Evolutionary conservation across 2,329 filamentous ascomycete genomes (phyloP), one percentile per base, ranked within the genome.

Genomic region (Amesomyces nigricolor): DNA sequence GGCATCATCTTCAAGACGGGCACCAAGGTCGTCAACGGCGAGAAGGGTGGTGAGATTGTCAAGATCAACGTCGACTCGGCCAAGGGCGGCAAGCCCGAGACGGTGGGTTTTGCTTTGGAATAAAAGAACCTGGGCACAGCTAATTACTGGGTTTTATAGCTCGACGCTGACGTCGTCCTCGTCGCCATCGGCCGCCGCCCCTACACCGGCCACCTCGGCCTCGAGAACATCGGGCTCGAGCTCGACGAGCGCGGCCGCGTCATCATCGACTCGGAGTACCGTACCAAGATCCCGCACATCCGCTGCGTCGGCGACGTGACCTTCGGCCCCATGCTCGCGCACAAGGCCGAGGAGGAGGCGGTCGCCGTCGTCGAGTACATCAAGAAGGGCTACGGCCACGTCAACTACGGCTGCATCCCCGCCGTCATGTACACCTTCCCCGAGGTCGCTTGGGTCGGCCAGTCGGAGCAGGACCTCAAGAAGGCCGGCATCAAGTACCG

Each of bases 391-490:
- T 88, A 95, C 74, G 94, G 94, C 57, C 94, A 99, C 75, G 94
- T 99, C 76, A 99, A 99, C 86, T 99, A 99, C 77, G 89, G 85
- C 68, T 89, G 88, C 73, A 99, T 99, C 70, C 94, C 94, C 63
- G 94, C 89, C 35, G 94, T 99, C 76, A 99, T 99, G 94, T 99
- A 99, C 83, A 97, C 94, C 10, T 87, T 96, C 78, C 94, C 94
- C 35, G 94, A 99, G 75, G 94, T 97, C 63, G 91, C 94, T 37
- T 99, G 94, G 94, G 94, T 99, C 46, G 94, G 94, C 57, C 91
- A 96, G 79, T 96, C 86, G 72, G 94, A 99, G 79, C 88, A 92
- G 71, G 94, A 99, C 65, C 80, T 99, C 62, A 96, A 97, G 82
- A 84, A 85, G 63, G 81, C 87, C 61, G 90, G 89, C 61, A 83